phyloP scores from a whole-genome alignment of 129 eudicot genomes.

The Arctium lappa region DNA sequence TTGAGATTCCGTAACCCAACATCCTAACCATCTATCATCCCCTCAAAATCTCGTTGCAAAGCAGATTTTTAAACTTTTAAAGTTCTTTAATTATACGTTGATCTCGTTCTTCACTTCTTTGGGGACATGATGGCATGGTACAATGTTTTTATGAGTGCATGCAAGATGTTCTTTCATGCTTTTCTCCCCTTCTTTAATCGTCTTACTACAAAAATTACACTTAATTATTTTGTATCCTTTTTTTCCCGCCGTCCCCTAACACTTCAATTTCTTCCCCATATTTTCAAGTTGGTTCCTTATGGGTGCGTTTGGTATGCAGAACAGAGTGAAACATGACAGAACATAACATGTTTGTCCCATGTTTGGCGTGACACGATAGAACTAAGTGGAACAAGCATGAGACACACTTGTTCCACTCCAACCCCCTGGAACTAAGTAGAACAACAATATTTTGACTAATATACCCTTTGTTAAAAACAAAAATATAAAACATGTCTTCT shows the following conservation, averaged over 20 bases:
- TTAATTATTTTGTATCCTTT: neutral
- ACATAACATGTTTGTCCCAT: too few species aligned
- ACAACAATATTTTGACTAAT: too few species aligned
- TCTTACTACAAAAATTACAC: neutral
- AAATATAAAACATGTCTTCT: too few species aligned
- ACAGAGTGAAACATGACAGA: too few species aligned
- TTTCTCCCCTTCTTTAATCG: neutral
- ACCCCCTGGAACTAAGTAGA: too few species aligned
- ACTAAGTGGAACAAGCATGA: too few species aligned
- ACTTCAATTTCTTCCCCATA: neutral
- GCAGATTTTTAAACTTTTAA: neutral
- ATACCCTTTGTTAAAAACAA: too few species aligned
- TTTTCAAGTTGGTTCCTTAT: neutral
- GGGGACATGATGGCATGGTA: neutral
- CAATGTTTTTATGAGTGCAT: neutral
- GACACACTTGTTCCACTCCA: too few species aligned
- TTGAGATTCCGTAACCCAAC: neutral
- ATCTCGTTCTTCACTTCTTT: neutral
- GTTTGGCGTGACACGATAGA: too few species aligned
- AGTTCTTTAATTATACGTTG: neutral
- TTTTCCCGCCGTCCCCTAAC: neutral
- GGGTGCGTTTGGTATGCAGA: too few species aligned
- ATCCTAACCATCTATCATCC: neutral
- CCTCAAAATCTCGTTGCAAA: neutral
- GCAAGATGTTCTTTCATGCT: neutral